These are phyloP conservation scores for Aspergillus sp. DNA, from an alignment of 2,329 filamentous ascomycete genomes.

Conservation along the genomic window DNA sequence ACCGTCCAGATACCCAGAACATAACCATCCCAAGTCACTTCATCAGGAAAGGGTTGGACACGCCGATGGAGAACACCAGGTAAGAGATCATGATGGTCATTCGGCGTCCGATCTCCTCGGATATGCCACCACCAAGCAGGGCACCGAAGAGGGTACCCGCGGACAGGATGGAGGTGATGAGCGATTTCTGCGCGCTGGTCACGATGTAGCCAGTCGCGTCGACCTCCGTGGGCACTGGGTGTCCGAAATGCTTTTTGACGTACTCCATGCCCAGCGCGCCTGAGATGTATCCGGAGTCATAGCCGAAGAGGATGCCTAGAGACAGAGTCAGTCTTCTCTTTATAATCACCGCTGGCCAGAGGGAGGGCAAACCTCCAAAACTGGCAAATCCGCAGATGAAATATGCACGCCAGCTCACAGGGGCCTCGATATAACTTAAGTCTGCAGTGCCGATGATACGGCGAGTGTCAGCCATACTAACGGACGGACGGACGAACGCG, in stretches of 20 bases:
- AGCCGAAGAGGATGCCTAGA: constrained; percentile 10
- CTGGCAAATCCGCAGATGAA: constrained; percentile 61
- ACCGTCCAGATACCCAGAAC: constrained; percentile 35
- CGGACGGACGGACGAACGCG: not conserved
- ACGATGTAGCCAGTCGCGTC: constrained; percentile 35
- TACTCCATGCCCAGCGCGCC: constrained; percentile 43
- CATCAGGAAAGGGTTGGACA: too few relatives aligned
- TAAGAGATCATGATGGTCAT: constrained; percentile 32
- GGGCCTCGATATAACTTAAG: constrained; percentile 55
- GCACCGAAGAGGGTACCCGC: constrained; percentile 66
- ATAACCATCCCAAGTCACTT: too few relatives aligned
- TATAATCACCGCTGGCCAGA: not conserved
- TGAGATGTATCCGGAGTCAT: constrained; percentile 48
- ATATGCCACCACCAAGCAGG: constrained; percentile 55
- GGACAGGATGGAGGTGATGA: constrained; percentile 65
- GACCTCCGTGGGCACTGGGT: constrained; percentile 24
- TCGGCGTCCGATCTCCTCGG: constrained; percentile 33
- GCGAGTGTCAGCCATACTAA: constrained; percentile 6
- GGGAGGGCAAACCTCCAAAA: constrained; percentile 44
- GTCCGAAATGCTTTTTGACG: constrained; percentile 29
- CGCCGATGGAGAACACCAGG: constrained; percentile 26
- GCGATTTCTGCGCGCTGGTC: constrained; percentile 45
- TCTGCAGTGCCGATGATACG: constrained; percentile 32
- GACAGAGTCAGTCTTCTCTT: not conserved
- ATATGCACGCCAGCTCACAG: constrained; percentile 60